Conservation (phyloP, 257 asterid species). For the Jaltomata sinuosa region DNA sequence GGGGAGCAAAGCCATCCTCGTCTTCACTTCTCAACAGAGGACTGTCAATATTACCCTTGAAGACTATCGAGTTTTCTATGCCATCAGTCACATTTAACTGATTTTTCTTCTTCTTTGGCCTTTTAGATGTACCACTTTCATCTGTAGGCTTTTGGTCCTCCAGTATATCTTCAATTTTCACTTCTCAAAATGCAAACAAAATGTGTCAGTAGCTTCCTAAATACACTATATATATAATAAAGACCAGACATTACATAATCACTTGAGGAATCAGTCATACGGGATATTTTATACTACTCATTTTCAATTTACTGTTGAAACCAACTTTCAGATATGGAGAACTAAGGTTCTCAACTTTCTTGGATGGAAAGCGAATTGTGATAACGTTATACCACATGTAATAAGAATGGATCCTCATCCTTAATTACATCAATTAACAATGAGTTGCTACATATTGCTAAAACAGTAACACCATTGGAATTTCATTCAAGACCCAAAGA, state of each 20-base stretch:
- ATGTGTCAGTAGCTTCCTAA: too few species aligned
- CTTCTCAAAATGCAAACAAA: slow-evolving; percentile 20
- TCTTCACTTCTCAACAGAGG: slow-evolving; percentile 68
- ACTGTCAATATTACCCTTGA: slow-evolving; percentile 23
- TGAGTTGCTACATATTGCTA: too few species aligned
- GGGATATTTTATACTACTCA: too few species aligned
- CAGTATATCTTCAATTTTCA: slow-evolving; percentile 80
- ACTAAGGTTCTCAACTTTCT: not conserved
- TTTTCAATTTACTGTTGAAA: too few species aligned
- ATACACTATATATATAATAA: too few species aligned
- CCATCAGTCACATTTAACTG: slow-evolving; percentile 14
- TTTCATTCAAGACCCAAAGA: not conserved
- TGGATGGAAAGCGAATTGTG: not conserved
- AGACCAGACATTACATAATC: too few species aligned
- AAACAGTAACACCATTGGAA: too few species aligned
- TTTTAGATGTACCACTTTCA: slow-evolving; percentile 28
- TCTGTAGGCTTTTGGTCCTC: too few species aligned
- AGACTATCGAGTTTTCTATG: slow-evolving; percentile 25
- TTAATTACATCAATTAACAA: not conserved
- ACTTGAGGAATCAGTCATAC: too few species aligned
- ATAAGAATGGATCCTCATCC: not conserved
- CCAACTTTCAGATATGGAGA: too few species aligned
- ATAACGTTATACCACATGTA: not conserved
- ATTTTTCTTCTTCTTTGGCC: slow-evolving; percentile 45
- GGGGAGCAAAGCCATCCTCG: slow-evolving; percentile 70